Evolutionary conservation across 805 yeast genomes (phyloP).

Genomic region (Pichia cephalocereana): DNA sequence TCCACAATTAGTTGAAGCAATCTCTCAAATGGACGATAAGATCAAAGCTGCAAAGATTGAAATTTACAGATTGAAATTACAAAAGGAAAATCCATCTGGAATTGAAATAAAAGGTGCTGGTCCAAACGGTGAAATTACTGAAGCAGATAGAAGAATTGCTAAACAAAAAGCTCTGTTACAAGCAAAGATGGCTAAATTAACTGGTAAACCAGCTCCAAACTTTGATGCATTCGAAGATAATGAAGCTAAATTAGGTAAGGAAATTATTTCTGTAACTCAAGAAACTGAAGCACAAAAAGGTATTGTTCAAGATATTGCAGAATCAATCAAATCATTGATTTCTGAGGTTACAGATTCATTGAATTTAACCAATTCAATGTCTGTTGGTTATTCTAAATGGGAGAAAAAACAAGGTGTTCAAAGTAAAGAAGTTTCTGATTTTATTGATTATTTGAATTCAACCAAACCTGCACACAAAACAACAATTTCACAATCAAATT

Average conservation of each 20-base stretch:
- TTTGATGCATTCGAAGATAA: slow-evolving; percentile 42
- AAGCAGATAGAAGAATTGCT: slow-evolving; percentile 70
- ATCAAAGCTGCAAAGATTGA: slow-evolving; percentile 61
- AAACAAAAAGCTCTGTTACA: slow-evolving; percentile 68
- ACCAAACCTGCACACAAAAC: slow-evolving; percentile 17
- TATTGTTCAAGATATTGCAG: slow-evolving; percentile 62
- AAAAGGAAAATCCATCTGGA: slow-evolving; percentile 58
- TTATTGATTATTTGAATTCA: slow-evolving; percentile 47
- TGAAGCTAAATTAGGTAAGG: slow-evolving; percentile 45
- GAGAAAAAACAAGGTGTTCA: slow-evolving; percentile 74
- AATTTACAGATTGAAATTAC: slow-evolving; percentile 44
- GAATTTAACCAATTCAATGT: slow-evolving; percentile 23
- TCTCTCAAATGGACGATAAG: slow-evolving; percentile 55
- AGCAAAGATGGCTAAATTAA: slow-evolving; percentile 87
- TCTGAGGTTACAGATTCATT: slow-evolving; percentile 29
- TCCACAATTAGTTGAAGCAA: slow-evolving; percentile 58
- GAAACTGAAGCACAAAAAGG: slow-evolving; percentile 49
- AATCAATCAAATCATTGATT: slow-evolving; percentile 54
- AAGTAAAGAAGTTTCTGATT: slow-evolving; percentile 47
- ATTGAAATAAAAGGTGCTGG: slow-evolving; percentile 72
- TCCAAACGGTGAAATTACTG: slow-evolving; percentile 79
- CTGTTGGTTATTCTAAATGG: slow-evolving; percentile 59
- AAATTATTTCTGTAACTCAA: slow-evolving; percentile 38
- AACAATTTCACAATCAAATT: background rate
- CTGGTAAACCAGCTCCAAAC: slow-evolving; percentile 56